Base-by-base conservation (phyloP, 2,329 filamentous ascomycete species). In the Talaromyces sp. region DNA sequence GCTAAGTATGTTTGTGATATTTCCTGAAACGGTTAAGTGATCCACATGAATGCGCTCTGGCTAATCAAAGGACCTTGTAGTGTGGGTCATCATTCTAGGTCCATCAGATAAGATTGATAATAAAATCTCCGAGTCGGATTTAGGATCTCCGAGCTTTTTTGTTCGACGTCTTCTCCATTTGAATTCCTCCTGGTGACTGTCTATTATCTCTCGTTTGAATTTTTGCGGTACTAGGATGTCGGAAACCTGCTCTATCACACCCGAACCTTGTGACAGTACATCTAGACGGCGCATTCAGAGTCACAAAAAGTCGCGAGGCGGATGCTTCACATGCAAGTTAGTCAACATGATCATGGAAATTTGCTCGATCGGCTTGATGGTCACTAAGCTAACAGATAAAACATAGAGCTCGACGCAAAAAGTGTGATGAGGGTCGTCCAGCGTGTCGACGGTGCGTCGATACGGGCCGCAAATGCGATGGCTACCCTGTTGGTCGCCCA, bases 341-440 rank as follows among this genome's bases (percentile, higher is more conserved):
- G 49, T 52, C 24, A 33, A 27, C 5, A 16, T 31, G 27, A 31
- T 7, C 35, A 37, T 13, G 35, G 13, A 13, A 27, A 31, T 31
- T 13, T 37, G 35, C 9, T 13, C 10, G 35, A 37, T 37, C 35
- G 35, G 35, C 9, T 37, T 37, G 1, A 37, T 13, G 10, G 3
- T 6, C 7, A 31, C 27, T 11, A 37, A 19, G 24, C 49, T 52
- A 10, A 37, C 52, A 3, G 37, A 37, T 11, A 24, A 3, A 9
- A 16, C 14, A 10, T 11, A 65, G 63, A 41, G 57, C 73, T 49
- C 73, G 76, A 35, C 72, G 72, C 22, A 69, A 77, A 19, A 78
- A 78, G 63, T 78, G 75, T 63, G 76, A 78, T 62, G 76, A 78
- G 65, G 67, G 60, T 4, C 74, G 72, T 57, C 75, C 76, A 19